phyloP scores from a whole-genome alignment of 106 monocot genomes.

The Acanthochlamys bracteata region DNA sequence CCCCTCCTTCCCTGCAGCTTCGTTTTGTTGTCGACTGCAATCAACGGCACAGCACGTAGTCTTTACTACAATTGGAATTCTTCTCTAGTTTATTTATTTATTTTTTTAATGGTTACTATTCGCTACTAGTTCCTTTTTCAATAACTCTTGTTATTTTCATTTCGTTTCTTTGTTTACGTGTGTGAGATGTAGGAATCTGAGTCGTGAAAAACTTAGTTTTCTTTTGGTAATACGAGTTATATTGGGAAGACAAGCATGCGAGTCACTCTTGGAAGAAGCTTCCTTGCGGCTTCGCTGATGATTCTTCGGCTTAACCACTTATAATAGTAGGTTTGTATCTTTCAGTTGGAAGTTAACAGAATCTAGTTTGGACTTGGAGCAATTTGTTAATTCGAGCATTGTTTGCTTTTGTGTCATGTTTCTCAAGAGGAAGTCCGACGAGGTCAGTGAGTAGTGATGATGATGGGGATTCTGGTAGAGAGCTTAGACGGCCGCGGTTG shows the following conservation, averaged over 20 bases:
- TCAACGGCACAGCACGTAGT: not conserved
- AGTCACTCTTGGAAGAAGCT: constrained; percentile 45
- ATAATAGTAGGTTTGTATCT: constrained; percentile 2
- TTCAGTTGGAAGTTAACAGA: not conserved
- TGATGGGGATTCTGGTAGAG: constrained; percentile 14
- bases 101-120: not conserved
- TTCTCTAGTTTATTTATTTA: not conserved
- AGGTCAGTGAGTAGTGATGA: constrained; percentile 18
- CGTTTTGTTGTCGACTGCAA: not conserved
- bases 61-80: not conserved
- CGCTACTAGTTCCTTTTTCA: not conserved
- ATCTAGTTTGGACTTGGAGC: not conserved
- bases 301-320: constrained; percentile 4
- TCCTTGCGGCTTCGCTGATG: constrained; percentile 35
- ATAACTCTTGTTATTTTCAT: not conserved
- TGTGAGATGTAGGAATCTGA: not conserved
- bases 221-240: not conserved
- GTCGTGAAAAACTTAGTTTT: too few species aligned
- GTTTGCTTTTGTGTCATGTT: constrained; percentile 16
- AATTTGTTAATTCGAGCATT: not conserved
- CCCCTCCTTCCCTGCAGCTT: constrained; percentile 33
- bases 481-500: constrained; percentile 29
- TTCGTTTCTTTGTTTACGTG: constrained; percentile 4
- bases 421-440: constrained; percentile 30
- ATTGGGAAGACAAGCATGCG: constrained; percentile 13